Base-by-base conservation (phyloP, 768 basidiomycete species). In the Macrolepiota dolichaula region DNA sequence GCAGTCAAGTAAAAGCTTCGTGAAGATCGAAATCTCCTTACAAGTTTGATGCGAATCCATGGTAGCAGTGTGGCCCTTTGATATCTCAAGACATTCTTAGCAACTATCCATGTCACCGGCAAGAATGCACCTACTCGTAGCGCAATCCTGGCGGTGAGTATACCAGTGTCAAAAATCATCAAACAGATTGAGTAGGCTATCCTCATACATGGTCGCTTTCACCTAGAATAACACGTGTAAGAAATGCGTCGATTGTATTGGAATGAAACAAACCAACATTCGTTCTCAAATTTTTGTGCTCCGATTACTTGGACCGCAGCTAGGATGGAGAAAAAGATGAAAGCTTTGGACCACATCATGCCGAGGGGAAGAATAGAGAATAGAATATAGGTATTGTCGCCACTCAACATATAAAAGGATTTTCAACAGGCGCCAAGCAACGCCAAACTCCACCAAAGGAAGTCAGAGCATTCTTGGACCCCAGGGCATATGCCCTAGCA, bases 31-130 rank as follows among this genome's bases (percentile, higher is more conserved):
- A 13, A 17, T 24, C 12, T 37, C 35, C 57, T 50, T 50, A 57
- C 57, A 24, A 57, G 47, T 49, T 57, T 10, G 47, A 37, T 15
- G 57, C 57, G 11, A 57, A 57, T 36, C 57, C 57, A 17, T 57
- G 57, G 47, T 47, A 57, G 57, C 57, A 57, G 22, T 47, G 57
- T 6, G 35, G 35, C 4, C 57, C 57, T 7, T 49, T 49, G 6
- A 47, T n/a, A 37, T 50, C 57, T 57, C 35, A 24, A 25, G 15
- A 17, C 50, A 19, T 13, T 15, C 6, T 35, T n/a, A 24, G 12
- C 19, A 24, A 13, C 10, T 9, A 13, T 17, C 12, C 2, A 4
- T 51, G 35, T 11, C 3, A 4, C n/a, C 29, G 2, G 12, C 32
- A 7, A 17, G 40, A 13, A n/a, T 10, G 2, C 19, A 50, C 57